These are phyloP conservation scores for Vaccinium corymbosum DNA, from an alignment of 148 eudicot species.

Conservation along the genomic window DNA sequence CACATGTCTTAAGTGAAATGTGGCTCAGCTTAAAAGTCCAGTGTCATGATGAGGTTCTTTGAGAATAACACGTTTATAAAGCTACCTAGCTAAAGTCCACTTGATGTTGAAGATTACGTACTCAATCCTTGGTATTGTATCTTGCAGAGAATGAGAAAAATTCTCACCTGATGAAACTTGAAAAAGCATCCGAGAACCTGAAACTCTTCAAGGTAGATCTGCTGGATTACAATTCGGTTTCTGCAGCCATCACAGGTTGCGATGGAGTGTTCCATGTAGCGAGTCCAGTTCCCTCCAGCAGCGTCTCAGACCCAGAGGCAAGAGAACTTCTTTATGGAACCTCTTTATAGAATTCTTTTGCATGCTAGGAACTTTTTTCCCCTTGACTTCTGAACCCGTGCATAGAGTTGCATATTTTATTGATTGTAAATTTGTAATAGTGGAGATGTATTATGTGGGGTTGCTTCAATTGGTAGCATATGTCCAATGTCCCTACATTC, in stretches of 20 bases:
- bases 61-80: background rate
- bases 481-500: background rate
- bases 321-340: conserved; percentile 2
- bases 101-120: background rate
- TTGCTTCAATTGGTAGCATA: background rate
- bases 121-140: background rate
- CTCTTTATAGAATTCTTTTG: conserved; percentile 9
- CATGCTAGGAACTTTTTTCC: background rate
- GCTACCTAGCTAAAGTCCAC: background rate
- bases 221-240: conserved; percentile 32
- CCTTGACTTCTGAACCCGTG: background rate
- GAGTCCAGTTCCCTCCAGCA: conserved; percentile 34
- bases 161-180: conserved; percentile 36
- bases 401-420: background rate
- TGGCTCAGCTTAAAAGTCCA: background rate
- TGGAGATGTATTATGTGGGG: background rate
- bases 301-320: conserved; percentile 40
- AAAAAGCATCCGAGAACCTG: conserved; percentile 33
- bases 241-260: conserved; percentile 38
- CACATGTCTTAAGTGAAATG: background rate
- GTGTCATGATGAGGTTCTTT: background rate
- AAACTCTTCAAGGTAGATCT: conserved; percentile 38
- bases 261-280: conserved; percentile 46
- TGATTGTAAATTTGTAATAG: background rate
- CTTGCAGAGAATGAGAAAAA: conserved; percentile 34